A percentile compares a stretch with the other conserved stretches of the same genome.
Evolutionary conservation across 768 basidiomycete genomes (phyloP).

Genomic region (Tricholoma sp.): DNA sequence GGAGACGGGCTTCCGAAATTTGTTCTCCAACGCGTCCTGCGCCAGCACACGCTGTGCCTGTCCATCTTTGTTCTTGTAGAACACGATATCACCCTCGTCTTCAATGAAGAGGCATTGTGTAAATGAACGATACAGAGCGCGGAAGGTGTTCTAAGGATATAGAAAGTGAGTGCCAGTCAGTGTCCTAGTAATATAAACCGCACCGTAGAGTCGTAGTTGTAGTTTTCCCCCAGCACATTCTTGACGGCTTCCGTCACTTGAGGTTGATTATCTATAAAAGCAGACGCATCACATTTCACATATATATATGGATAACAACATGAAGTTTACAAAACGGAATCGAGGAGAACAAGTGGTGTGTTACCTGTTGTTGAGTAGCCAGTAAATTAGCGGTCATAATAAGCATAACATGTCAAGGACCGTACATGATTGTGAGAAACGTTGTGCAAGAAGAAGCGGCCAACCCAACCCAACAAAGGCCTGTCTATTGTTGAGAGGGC

Average conservation of each 20-base stretch:
- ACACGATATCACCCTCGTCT: constrained; percentile 56
- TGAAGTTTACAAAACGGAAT: constrained; percentile 41
- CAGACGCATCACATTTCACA: background rate
- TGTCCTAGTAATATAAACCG: constrained; percentile 4
- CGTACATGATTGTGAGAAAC: constrained; percentile 42
- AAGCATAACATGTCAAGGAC: constrained; percentile 2
- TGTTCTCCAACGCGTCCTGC: constrained; percentile 8
- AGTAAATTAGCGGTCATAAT: background rate
- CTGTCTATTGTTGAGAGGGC: constrained; percentile 58
- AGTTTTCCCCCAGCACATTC: constrained; percentile 48
- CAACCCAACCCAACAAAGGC: constrained; percentile 55
- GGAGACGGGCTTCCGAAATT: constrained; percentile 9
- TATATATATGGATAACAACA: background rate
- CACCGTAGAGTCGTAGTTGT: constrained; percentile 60
- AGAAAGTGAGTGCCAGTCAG: background rate
- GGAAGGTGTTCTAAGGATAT: constrained; percentile 43
- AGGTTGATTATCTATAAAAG: constrained; percentile 49
- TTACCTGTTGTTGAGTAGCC: constrained; percentile 29
- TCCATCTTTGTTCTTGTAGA: constrained; percentile 55
- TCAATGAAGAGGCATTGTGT: constrained; percentile 60
- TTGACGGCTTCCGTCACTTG: constrained; percentile 50
- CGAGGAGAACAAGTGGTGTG: constrained; percentile 58
- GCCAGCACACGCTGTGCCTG: constrained; percentile 31
- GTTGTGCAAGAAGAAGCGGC: constrained; percentile 60
- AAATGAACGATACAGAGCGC: constrained; percentile 56